phyloP scores from a whole-genome alignment of 139 green algal species.

The Nannochloris sp. region DNA sequence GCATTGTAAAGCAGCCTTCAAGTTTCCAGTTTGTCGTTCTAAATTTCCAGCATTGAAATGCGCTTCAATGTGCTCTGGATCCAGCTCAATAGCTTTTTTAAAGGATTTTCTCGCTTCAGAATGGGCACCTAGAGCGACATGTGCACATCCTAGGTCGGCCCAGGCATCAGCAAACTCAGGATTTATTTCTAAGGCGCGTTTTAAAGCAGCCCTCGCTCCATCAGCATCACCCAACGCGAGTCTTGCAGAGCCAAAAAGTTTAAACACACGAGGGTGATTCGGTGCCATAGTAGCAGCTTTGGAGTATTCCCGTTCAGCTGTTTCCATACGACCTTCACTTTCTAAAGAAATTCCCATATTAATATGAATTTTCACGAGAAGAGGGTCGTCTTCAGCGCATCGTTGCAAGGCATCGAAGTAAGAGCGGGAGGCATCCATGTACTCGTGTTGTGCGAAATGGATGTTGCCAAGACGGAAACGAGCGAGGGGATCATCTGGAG shows the following conservation, averaged over 20 bases:
- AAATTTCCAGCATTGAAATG: constrained; percentile 11
- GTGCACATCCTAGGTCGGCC: not conserved
- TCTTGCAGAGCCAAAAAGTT: constrained; percentile 55
- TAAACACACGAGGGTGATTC: constrained; percentile 46
- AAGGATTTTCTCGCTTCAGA: not conserved
- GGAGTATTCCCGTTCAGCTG: not conserved
- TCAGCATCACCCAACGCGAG: constrained; percentile 51
- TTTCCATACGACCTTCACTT: constrained; percentile 45
- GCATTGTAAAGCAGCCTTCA: not conserved
- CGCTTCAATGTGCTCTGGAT: constrained; percentile 5
- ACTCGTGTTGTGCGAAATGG: constrained; percentile 42
- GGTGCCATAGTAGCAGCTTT: constrained; percentile 39
- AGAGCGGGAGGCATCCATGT: constrained; percentile 11
- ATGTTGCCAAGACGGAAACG: constrained; percentile 58
- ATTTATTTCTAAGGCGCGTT: constrained; percentile 30
- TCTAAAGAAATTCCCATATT: constrained; percentile 68
- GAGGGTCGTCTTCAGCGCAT: not conserved
- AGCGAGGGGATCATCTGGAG: constrained; percentile 38
- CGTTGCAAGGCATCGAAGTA: not conserved
- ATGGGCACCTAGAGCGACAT: not conserved
- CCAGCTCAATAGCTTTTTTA: not conserved
- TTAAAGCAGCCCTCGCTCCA: constrained; percentile 42
- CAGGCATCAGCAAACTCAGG: constrained; percentile 7
- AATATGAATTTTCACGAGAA: constrained; percentile 51
- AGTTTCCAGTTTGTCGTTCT: not conserved